phyloP scores from a whole-genome alignment of 768 basidiomycete genomes.

The Leccinum longicurvipes region DNA sequence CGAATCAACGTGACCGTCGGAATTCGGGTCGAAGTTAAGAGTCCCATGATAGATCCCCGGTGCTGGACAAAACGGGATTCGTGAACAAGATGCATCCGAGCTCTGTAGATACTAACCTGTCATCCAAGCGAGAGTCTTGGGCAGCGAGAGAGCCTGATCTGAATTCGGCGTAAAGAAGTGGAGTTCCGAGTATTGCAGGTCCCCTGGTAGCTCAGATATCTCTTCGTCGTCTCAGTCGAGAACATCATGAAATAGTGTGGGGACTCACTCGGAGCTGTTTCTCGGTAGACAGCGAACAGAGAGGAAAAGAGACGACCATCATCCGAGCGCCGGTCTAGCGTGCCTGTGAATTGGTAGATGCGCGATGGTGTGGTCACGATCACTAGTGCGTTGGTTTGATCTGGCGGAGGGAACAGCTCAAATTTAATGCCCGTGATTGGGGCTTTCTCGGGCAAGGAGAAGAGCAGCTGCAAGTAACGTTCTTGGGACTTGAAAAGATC shows the following conservation, averaged over 20 bases:
- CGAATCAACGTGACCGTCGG: slow-evolving; percentile 75
- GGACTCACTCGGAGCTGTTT: slow-evolving; percentile 73
- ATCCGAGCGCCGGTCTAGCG: slow-evolving; percentile 62
- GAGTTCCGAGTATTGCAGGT: slow-evolving; percentile 70
- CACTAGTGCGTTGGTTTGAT: slow-evolving; percentile 63
- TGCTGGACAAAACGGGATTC: slow-evolving; percentile 38
- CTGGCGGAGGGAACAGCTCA: slow-evolving; percentile 66
- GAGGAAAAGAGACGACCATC: slow-evolving; percentile 76
- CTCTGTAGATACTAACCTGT: slow-evolving; percentile 53
- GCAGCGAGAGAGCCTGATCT: slow-evolving; percentile 64
- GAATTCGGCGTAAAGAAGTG: slow-evolving; percentile 74
- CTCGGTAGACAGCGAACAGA: slow-evolving; percentile 72
- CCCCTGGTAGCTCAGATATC: slow-evolving; percentile 87
- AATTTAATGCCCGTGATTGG: slow-evolving; percentile 84
- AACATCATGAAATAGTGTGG: background rate
- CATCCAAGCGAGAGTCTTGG: slow-evolving; percentile 85
- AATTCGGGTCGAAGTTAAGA: slow-evolving; percentile 63
- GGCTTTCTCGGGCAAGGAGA: slow-evolving; percentile 74
- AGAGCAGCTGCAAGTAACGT: slow-evolving; percentile 70
- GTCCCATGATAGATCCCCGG: slow-evolving; percentile 87
- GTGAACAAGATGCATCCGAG: background rate
- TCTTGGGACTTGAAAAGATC: slow-evolving; percentile 91
- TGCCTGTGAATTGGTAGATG: slow-evolving; percentile 86
- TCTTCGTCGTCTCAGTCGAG: slow-evolving; percentile 46
- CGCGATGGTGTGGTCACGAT: slow-evolving; percentile 82